Conservation (phyloP, 2,329 filamentous ascomycete genomes). For the Aureobasidium subglaciale region DNA sequence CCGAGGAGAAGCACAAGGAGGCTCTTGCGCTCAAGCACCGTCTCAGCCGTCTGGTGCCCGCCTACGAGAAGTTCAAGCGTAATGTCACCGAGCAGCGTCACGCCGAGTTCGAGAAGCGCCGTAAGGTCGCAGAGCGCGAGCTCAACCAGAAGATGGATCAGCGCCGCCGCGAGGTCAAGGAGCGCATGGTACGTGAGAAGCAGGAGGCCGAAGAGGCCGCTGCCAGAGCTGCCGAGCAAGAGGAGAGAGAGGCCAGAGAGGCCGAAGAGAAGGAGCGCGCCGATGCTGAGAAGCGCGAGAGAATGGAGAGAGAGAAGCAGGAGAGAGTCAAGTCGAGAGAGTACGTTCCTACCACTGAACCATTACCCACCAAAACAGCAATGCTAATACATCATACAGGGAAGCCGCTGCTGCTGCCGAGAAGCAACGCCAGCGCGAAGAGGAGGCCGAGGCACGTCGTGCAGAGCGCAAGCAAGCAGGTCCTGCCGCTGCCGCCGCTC, state of each 20-base stretch:
- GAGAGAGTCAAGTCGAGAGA: slow-evolving; percentile 52
- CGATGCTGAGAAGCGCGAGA: slow-evolving; percentile 72
- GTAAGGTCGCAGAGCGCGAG: slow-evolving; percentile 84
- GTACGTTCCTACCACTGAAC: slow-evolving; percentile 39
- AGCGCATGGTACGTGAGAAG: slow-evolving; percentile 75
- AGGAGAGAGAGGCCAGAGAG: slow-evolving; percentile 72
- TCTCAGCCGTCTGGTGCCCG: slow-evolving; percentile 73
- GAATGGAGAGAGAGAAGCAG: slow-evolving; percentile 63
- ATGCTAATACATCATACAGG: slow-evolving; percentile 37
- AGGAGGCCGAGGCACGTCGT: slow-evolving; percentile 74
- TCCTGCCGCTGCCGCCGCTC: slow-evolving; percentile 32
- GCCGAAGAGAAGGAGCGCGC: slow-evolving; percentile 75
- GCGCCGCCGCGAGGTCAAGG: slow-evolving; percentile 81
- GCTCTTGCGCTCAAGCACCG: slow-evolving; percentile 91
- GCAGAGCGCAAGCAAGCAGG: slow-evolving; percentile 50
- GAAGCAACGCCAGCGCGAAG: slow-evolving; percentile 72
- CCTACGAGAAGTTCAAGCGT: slow-evolving; percentile 76
- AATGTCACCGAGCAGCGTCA: slow-evolving; percentile 79
- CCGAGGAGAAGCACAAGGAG: slow-evolving; percentile 83
- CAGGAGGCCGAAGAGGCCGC: slow-evolving; percentile 80
- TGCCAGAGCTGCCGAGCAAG: slow-evolving; percentile 69
- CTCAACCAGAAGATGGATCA: slow-evolving; percentile 84
- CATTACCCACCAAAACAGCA: slow-evolving; percentile 8
- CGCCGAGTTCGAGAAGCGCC: slow-evolving; percentile 92
- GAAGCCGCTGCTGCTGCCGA: slow-evolving; percentile 56